Evolutionary conservation across 164 flowering plant species (phyloP).

Genomic region (Chloranthus sessilifolius): DNA sequence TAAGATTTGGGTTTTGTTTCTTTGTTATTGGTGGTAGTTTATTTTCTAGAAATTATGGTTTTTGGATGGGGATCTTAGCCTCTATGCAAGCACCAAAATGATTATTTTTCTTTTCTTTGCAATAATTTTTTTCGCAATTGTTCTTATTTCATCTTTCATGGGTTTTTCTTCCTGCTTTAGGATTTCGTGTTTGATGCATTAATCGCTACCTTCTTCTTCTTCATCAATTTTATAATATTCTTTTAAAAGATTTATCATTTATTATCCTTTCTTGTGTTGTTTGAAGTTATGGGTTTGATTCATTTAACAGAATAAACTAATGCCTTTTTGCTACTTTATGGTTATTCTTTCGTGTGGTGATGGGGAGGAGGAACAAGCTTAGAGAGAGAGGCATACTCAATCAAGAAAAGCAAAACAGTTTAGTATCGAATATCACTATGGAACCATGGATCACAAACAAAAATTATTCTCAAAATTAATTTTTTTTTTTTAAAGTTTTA

Average conservation of each 20-base stretch:
- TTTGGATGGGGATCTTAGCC: too few relatives aligned
- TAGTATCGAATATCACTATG: constrained; percentile 20
- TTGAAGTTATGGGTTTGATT: constrained; percentile 18
- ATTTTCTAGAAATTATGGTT: too few relatives aligned
- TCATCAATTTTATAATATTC: constrained; percentile 12
- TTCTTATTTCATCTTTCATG: too few relatives aligned
- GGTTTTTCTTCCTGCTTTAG: not conserved
- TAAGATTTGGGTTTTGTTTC: too few relatives aligned
- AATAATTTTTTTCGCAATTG: not conserved
- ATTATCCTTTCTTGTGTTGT: constrained; percentile 10
- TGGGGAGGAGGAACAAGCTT: constrained; percentile 60
- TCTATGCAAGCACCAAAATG: too few relatives aligned
- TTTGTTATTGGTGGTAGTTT: not conserved
- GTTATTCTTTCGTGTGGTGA: constrained; percentile 47
- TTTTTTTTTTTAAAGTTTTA: not conserved
- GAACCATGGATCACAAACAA: constrained; percentile 42
- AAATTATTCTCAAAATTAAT: constrained; percentile 2
- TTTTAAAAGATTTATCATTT: constrained; percentile 7
- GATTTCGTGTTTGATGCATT: constrained; percentile 13
- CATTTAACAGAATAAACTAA: constrained; percentile 1
- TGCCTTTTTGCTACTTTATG: constrained; percentile 14
- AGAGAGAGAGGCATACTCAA: constrained; percentile 64
- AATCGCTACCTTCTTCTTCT: constrained; percentile 12
- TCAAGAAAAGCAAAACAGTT: constrained; percentile 98
- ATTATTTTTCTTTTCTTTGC: not conserved